A percentile compares a stretch with the other conserved stretches of the same genome.
These are phyloP conservation scores for Inosperma sp. DNA, from an alignment of 768 basidiomycete genomes.

Conservation along the genomic window DNA sequence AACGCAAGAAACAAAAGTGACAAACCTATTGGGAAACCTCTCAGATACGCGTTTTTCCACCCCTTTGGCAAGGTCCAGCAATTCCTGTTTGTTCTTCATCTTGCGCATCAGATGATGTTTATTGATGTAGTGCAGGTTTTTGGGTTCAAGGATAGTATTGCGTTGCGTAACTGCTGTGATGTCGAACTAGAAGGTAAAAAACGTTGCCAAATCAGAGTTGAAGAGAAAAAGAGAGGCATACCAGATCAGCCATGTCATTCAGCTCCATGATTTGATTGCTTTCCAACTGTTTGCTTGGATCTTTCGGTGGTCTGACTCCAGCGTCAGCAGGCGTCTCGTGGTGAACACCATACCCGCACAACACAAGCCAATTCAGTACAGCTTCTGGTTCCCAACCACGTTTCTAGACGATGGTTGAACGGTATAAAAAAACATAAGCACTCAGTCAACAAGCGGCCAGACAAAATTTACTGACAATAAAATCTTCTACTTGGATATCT, in stretches of 20 bases:
- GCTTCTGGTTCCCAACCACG: conserved; percentile 89
- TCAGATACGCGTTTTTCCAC: conserved; percentile 50
- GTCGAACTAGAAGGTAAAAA: conserved; percentile 55
- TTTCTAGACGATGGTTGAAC: conserved; percentile 39
- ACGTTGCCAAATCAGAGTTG: background rate
- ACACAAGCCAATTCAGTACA: conserved; percentile 86
- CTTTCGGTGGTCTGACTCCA: conserved; percentile 22
- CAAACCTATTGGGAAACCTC: conserved; percentile 57
- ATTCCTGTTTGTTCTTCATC: conserved; percentile 47
- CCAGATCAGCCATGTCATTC: conserved; percentile 61
- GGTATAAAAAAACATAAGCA: background rate
- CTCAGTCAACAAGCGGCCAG: background rate
- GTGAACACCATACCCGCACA: conserved; percentile 87
- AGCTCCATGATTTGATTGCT: conserved; percentile 60
- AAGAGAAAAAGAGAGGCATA: conserved; percentile 22
- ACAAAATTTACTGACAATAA: conserved; percentile 53
- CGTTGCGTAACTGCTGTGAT: conserved; percentile 73
- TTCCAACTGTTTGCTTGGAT: conserved; percentile 40
- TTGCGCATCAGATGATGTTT: conserved; percentile 72
- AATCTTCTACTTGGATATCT: conserved; percentile 82
- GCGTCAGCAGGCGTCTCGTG: conserved; percentile 29
- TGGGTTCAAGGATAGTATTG: conserved; percentile 72
- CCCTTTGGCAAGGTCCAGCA: conserved; percentile 50
- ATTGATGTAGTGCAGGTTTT: conserved; percentile 84
- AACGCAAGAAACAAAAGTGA: background rate